A percentile compares a stretch with the other conserved stretches of the same genome.
Evolutionary conservation across 345 rosid species (phyloP).

Genomic region (Iberis pinnata): DNA sequence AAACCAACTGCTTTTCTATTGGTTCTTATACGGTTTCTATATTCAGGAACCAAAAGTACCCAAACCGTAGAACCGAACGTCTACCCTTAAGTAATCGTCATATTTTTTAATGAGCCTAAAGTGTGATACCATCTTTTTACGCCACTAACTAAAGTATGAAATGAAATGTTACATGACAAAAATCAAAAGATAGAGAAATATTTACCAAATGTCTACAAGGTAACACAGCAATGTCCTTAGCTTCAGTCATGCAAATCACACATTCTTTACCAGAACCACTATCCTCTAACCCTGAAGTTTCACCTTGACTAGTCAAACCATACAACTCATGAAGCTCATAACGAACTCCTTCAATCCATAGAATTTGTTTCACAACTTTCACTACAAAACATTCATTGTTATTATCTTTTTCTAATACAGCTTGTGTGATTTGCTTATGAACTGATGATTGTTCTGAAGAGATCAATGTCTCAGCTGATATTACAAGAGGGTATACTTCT

Average conservation of each 20-base stretch:
- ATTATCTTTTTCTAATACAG: constrained; percentile 58
- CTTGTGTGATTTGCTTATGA: constrained; percentile 79
- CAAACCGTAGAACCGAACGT: no score
- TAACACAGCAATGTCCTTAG: constrained; percentile 74
- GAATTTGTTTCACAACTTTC: constrained; percentile 67
- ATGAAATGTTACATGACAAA: no score
- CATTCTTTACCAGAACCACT: constrained; percentile 73
- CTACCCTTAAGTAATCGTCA: no score
- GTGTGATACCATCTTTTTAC: no score
- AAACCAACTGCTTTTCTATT: no score
- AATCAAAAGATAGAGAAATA: background rate
- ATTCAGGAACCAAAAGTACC: no score
- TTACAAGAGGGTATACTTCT: constrained; percentile 81
- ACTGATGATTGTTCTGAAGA: constrained; percentile 34
- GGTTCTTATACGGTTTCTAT: no score
- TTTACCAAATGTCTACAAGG: constrained; percentile 92
- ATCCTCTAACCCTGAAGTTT: constrained; percentile 51
- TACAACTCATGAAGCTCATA: constrained; percentile 77
- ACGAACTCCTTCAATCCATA: constrained; percentile 77
- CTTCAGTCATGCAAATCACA: constrained; percentile 89
- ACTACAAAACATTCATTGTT: constrained; percentile 41
- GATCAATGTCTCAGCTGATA: constrained; percentile 56
- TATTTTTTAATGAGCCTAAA: no score
- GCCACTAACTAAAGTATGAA: no score
- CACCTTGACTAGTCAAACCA: constrained; percentile 41